These are phyloP conservation scores for Euptelea pleiosperma DNA, from an alignment of 164 flowering plant genomes.

Conservation along the genomic window DNA sequence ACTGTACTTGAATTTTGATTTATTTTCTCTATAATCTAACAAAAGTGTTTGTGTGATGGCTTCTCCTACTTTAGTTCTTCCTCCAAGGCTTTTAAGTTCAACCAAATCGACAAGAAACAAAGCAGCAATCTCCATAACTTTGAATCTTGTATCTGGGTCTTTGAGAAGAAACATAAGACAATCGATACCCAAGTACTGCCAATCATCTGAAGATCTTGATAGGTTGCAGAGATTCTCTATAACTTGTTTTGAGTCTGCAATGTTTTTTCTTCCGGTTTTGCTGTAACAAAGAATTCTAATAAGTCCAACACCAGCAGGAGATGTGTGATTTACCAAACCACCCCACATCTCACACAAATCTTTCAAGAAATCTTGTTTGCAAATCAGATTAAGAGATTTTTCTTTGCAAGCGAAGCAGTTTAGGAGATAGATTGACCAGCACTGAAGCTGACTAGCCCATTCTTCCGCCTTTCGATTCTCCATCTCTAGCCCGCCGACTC, in stretches of 20 bases:
- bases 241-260: slow-evolving; percentile 41
- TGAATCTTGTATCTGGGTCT: slow-evolving; percentile 56
- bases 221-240: slow-evolving; percentile 51
- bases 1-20: slow-evolving; percentile 19
- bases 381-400: slow-evolving; percentile 42
- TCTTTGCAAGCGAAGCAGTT: slow-evolving; percentile 71
- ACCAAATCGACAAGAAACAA: slow-evolving; percentile 49
- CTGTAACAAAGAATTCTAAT: slow-evolving; percentile 61
- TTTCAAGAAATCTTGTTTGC: slow-evolving; percentile 44
- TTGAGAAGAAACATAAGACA: slow-evolving; percentile 61
- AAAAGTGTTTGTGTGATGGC: slow-evolving; percentile 41
- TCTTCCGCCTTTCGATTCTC: slow-evolving; percentile 79
- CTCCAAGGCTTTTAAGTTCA: slow-evolving; percentile 44
- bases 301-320: slow-evolving; percentile 69
- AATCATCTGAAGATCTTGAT: slow-evolving; percentile 80
- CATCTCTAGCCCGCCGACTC: slow-evolving; percentile 58
- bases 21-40: slow-evolving; percentile 21
- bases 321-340: slow-evolving; percentile 53
- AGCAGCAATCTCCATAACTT: slow-evolving; percentile 43
- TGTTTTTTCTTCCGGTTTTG: slow-evolving; percentile 45
- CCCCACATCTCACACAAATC: slow-evolving; percentile 75
- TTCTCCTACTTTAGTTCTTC: slow-evolving; percentile 52
- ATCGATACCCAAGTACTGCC: slow-evolving; percentile 89
- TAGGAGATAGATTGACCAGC: slow-evolving; percentile 71
- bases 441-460: slow-evolving; percentile 87